A percentile compares a stretch with the other conserved stretches of the same genome.
Conservation (phyloP, 2,329 filamentous ascomycete genomes). For the Chrysoporthe cubensis region DNA sequence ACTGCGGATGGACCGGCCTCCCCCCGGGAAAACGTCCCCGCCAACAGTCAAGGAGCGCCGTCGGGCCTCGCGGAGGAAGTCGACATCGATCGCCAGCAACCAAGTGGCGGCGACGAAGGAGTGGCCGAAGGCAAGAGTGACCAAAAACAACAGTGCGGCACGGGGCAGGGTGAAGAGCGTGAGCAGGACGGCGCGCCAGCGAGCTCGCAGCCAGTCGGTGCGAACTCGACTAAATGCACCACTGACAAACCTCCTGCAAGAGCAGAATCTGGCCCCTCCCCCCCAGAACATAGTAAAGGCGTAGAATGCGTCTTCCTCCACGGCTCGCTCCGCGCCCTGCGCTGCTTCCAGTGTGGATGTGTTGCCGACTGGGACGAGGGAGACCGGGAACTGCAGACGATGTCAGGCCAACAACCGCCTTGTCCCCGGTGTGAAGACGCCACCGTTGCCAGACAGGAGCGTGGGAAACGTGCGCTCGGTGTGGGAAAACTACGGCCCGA, state of each 20-base stretch:
- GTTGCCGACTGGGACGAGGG: constrained; percentile 64
- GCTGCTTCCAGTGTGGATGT: constrained; percentile 65
- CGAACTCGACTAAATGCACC: background rate
- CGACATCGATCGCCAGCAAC: background rate
- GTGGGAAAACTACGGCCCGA: constrained; percentile 72
- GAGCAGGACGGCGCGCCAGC: background rate
- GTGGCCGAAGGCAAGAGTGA: background rate
- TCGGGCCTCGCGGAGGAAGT: background rate
- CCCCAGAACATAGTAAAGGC: constrained; percentile 43
- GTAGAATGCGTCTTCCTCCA: constrained; percentile 73
- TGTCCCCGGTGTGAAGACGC: constrained; percentile 69
- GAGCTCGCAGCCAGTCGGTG: background rate
- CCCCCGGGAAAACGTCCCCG: background rate
- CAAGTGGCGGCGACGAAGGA: background rate
- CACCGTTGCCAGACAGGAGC: constrained; percentile 64
- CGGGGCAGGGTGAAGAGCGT: background rate
- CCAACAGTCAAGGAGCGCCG: background rate
- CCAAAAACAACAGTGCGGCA: background rate
- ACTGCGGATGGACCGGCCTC: background rate
- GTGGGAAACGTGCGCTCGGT: constrained; percentile 68
- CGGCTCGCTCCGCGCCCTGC: constrained; percentile 66
- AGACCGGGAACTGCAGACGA: constrained; percentile 57
- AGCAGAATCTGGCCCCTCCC: constrained; percentile 22
- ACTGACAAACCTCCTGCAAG: constrained; percentile 29
- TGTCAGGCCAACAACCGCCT: constrained; percentile 67